Evolutionary conservation across 768 basidiomycete species (phyloP).

Genomic region (Lactarius psammicola): DNA sequence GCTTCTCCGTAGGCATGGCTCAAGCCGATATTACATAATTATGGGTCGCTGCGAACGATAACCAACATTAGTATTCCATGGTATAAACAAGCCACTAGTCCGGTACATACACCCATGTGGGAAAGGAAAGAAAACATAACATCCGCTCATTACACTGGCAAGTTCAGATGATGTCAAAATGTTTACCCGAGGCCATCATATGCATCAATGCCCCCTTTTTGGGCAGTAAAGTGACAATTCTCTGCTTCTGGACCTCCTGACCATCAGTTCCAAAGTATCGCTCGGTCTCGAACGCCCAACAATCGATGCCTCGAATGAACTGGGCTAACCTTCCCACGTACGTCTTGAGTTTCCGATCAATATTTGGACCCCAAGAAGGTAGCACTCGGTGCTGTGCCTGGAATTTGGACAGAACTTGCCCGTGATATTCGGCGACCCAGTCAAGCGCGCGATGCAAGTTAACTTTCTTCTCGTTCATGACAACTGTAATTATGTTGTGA

Average conservation of each 20-base stretch:
- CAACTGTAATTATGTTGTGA: conserved; percentile 44
- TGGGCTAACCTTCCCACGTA: conserved; percentile 43
- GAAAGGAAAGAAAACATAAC: background rate
- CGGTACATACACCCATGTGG: background rate
- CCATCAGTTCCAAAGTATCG: conserved; percentile 38
- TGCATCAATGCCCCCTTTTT: conserved; percentile 5
- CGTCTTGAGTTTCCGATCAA: conserved; percentile 36
- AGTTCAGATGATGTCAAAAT: conserved; percentile 10
- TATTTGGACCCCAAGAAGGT: conserved; percentile 35
- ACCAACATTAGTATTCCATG: background rate
- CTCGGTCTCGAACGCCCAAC: conserved; percentile 41
- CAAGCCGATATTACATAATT: background rate
- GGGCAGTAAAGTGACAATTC: conserved; percentile 14
- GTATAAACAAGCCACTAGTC: background rate
- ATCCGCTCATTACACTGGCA: background rate
- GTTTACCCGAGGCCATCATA: conserved; percentile 9
- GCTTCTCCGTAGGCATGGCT: background rate
- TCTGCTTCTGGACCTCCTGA: conserved; percentile 29
- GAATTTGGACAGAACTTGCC: conserved; percentile 37
- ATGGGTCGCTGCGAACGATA: background rate
- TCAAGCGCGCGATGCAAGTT: conserved; percentile 40
- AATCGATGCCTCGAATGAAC: conserved; percentile 38
- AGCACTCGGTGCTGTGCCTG: conserved; percentile 32
- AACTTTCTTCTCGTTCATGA: conserved; percentile 40
- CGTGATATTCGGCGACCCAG: conserved; percentile 39